Percentiles rank a stretch among this genome's conserved stretches.
phyloP scores from a whole-genome alignment of 2,329 filamentous ascomycete genomes.

The Ophiocordyceps camponoti-floridani region DNA sequence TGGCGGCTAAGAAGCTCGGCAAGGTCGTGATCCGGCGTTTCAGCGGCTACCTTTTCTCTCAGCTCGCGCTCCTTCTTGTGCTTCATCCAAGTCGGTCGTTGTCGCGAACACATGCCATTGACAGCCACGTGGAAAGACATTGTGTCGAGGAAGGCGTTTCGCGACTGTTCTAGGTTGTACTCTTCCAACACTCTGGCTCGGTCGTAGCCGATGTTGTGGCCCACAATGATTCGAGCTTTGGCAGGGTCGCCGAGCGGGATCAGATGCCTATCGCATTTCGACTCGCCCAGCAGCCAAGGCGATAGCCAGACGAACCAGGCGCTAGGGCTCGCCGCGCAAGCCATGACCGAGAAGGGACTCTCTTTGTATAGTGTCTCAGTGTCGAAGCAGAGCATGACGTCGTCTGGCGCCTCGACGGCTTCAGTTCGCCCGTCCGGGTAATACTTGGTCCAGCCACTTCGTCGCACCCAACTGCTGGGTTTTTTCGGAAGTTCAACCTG shows the following conservation, averaged over 20 bases:
- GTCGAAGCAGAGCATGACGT: constrained; percentile 76
- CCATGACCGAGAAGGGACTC: constrained; percentile 87
- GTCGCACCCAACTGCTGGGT: constrained; percentile 54
- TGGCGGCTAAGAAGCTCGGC: constrained; percentile 51
- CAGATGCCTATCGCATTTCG: constrained; percentile 58
- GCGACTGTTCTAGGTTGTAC: constrained; percentile 66
- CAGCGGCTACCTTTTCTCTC: constrained; percentile 57
- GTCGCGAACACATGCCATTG: constrained; percentile 96
- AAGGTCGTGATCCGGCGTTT: constrained; percentile 54
- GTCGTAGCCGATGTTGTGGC: constrained; percentile 94
- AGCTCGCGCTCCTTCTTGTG: constrained; percentile 81
- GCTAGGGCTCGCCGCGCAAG: constrained; percentile 74
- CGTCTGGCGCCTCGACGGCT: constrained; percentile 57
- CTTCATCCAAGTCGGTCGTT: constrained; percentile 94
- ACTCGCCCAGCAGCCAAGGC: constrained; percentile 80
- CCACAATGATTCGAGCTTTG: constrained; percentile 62
- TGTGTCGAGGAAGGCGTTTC: constrained; percentile 81
- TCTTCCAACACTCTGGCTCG: constrained; percentile 77
- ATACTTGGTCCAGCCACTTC: constrained; percentile 93
- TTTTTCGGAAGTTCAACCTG: constrained; percentile 37
- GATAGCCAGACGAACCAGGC: constrained; percentile 98
- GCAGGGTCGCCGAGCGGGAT: constrained; percentile 70
- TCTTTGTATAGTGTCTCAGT: constrained; percentile 95
- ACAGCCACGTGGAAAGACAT: constrained; percentile 97
- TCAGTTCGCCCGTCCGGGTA: constrained; percentile 53